These are phyloP conservation scores for Monosporozyma yasuniensis DNA, from an alignment of 805 yeast species.

Conservation along the genomic window DNA sequence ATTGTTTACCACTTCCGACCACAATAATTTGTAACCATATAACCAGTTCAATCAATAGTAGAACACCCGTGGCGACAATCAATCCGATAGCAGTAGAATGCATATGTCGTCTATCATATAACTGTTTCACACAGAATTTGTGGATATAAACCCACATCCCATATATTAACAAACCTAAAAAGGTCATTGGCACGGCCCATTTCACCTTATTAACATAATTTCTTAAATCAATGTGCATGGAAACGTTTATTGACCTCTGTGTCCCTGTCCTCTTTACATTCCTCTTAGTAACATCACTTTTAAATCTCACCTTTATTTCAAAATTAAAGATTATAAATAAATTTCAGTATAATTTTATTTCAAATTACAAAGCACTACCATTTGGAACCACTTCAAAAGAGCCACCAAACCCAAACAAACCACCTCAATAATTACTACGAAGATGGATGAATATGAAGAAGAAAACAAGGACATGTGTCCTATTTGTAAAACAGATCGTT, in stretches of 20 bases:
- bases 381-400: not conserved
- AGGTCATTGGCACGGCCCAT: constrained; percentile 1
- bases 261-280: no score
- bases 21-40: constrained; percentile 17
- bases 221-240: not conserved
- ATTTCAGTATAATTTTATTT: not conserved
- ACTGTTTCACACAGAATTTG: constrained; percentile 34
- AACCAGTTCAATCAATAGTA: constrained; percentile 8
- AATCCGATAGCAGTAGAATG: constrained; percentile 19
- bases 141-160: constrained; percentile 38
- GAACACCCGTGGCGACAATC: constrained; percentile 10
- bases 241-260: no score
- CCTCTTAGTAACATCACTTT: no score
- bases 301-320: not conserved
- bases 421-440: not conserved
- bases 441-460: constrained; percentile 42
- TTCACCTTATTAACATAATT: not conserved
- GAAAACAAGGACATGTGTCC: constrained; percentile 84
- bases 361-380: not conserved
- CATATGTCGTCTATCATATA: constrained; percentile 10
- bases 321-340: not conserved
- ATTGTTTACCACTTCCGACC: constrained; percentile 24
- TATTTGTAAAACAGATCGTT: constrained; percentile 90
- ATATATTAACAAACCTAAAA: constrained; percentile 26
- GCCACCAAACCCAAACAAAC: not conserved